A percentile compares a stretch with the other conserved stretches of the same genome.
Conservation (phyloP, 73 alveolate genomes). For the Blepharisma stoltei region DNA sequence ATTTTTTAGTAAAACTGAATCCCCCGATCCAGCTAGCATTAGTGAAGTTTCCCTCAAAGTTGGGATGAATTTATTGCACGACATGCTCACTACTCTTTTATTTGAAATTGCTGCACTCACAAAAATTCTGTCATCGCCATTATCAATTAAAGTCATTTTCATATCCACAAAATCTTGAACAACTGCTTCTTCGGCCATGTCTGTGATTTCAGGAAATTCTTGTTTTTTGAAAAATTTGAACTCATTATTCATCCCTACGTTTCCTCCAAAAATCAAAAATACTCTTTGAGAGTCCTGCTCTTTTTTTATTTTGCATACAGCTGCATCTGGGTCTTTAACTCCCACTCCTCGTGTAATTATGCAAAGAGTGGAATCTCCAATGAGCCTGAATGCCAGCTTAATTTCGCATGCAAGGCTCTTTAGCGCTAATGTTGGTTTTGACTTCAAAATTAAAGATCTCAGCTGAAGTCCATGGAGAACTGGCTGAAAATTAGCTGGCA, state of each 20-base stretch:
- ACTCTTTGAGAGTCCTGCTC: conserved; percentile 7
- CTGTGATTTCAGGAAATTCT: conserved; percentile 18
- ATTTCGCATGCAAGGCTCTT: neutral
- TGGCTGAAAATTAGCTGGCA: too few species aligned
- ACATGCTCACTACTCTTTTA: neutral
- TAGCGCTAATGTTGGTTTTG: neutral
- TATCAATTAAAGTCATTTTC: conserved; percentile 11
- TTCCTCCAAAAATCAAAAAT: conserved; percentile 17
- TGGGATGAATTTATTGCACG: conserved; percentile 17
- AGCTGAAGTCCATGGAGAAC: neutral
- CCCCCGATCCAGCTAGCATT: conserved; percentile 4
- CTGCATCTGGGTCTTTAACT: conserved; percentile 23
- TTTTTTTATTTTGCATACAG: conserved; percentile 12
- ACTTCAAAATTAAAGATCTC: neutral
- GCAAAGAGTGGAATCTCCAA: neutral
- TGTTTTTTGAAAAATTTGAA: conserved; percentile 28
- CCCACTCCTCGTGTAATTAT: conserved; percentile 14
- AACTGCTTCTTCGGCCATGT: neutral
- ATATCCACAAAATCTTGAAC: neutral
- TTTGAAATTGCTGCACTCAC: neutral
- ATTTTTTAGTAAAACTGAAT: neutral
- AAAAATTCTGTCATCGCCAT: conserved; percentile 28
- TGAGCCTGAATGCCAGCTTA: neutral
- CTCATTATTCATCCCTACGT: conserved; percentile 14
- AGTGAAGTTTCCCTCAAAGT: neutral